Evolutionary conservation across 1,284 basidiomycete genomes (phyloP).

Genomic region (Pseudozyma flocculosa): DNA sequence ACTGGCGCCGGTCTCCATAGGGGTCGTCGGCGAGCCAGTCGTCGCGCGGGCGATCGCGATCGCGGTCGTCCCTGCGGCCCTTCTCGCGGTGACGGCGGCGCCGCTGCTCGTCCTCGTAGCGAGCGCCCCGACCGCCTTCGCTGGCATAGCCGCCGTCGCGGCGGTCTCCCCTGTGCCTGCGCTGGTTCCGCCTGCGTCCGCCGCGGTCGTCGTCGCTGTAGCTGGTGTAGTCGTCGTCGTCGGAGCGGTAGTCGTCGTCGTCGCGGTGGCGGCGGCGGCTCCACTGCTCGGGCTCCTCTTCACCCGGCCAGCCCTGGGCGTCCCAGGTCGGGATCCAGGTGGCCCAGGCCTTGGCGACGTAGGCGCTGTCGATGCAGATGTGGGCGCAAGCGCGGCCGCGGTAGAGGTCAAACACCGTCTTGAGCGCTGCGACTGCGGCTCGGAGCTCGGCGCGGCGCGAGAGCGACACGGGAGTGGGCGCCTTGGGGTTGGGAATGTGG

Average conservation of each 20-base stretch:
- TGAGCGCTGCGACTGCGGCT: constrained; percentile 36
- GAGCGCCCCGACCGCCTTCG: constrained; percentile 15
- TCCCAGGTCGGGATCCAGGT: constrained; percentile 53
- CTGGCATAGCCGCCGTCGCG: constrained; percentile 15
- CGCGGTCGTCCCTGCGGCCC: constrained; percentile 7
- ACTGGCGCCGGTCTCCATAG: constrained; percentile 7
- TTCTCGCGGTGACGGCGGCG: constrained; percentile 4
- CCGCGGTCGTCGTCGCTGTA: neutral
- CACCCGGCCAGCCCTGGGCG: constrained; percentile 44
- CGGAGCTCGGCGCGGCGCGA: constrained; percentile 41
- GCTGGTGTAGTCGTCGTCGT: neutral
- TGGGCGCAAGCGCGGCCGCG: constrained; percentile 40
- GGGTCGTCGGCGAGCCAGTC: constrained; percentile 33
- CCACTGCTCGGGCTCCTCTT: constrained; percentile 28
- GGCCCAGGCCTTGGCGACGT: constrained; percentile 53
- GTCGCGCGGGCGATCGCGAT: constrained; percentile 5
- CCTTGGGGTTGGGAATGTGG: constrained; percentile 38
- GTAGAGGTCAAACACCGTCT: constrained; percentile 36
- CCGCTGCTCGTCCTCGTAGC: constrained; percentile 5
- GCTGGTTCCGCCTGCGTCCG: constrained; percentile 1
- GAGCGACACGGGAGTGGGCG: constrained; percentile 28
- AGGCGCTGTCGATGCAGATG: constrained; percentile 48
- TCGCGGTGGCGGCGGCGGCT: constrained; percentile 10
- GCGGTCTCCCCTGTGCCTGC: constrained; percentile 13
- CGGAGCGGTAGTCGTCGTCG: constrained; percentile 10